Evolutionary conservation across 2,329 filamentous ascomycete genomes (phyloP).

Genomic region (Phyllachora maydis): DNA sequence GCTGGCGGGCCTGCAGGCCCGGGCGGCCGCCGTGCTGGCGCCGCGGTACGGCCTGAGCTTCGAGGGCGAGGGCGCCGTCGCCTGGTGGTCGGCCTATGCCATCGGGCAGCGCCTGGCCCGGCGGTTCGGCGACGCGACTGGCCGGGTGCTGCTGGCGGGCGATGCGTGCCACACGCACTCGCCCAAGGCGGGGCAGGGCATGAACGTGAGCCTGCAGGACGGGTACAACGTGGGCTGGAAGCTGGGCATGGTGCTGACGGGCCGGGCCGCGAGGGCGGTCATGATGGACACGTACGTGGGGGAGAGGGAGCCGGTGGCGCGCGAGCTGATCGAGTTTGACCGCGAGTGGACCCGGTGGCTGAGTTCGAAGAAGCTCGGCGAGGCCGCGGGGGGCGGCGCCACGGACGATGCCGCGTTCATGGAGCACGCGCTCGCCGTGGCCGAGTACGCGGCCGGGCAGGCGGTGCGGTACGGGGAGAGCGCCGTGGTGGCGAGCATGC

Average conservation of each 20-base stretch:
- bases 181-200: slow-evolving; percentile 44
- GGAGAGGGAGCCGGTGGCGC: slow-evolving; percentile 28
- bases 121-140: slow-evolving; percentile 31
- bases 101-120: slow-evolving; percentile 41
- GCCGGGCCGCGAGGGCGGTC: slow-evolving; percentile 17
- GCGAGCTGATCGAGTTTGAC: slow-evolving; percentile 40
- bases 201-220: slow-evolving; percentile 40
- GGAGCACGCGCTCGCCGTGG: slow-evolving; percentile 33
- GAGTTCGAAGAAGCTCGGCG: too few species aligned
- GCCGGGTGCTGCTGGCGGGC: slow-evolving; percentile 38
- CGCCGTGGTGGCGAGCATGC: slow-evolving; percentile 17
- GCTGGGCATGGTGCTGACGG: slow-evolving; percentile 24
- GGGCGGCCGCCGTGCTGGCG: slow-evolving; percentile 27
- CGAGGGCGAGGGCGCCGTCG: slow-evolving; percentile 26
- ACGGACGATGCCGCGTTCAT: slow-evolving; percentile 28
- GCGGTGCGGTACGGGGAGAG: slow-evolving; percentile 32
- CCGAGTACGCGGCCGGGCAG: slow-evolving; percentile 37
- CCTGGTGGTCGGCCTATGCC: slow-evolving; percentile 43
- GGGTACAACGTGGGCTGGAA: slow-evolving; percentile 44
- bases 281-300: slow-evolving; percentile 30
- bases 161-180: slow-evolving; percentile 48
- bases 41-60: slow-evolving; percentile 34
- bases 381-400: too few species aligned
- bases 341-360: slow-evolving; percentile 26
- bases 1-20: slow-evolving; percentile 27